Conservation (phyloP, 2,329 filamentous ascomycete genomes). For the Stenocarpella maydis region DNA sequence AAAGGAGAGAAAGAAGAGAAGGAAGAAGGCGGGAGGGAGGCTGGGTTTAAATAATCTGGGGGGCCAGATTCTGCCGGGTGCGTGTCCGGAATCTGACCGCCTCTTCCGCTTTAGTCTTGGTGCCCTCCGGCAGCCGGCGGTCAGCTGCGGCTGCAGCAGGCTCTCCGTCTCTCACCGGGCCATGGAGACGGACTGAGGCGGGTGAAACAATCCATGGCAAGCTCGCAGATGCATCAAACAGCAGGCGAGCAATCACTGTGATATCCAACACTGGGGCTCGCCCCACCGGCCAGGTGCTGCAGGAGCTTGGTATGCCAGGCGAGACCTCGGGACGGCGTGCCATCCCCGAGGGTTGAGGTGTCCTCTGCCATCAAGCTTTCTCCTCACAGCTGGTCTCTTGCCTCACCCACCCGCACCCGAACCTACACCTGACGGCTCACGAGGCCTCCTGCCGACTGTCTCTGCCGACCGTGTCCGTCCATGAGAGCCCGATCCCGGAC, state of each 20-base stretch:
- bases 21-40: conserved; percentile 19
- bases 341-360: not conserved
- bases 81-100: conserved; percentile 1
- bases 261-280: not conserved
- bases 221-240: not conserved
- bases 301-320: not conserved
- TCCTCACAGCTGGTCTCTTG: not conserved
- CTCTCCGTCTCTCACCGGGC: no score
- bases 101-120: not conserved
- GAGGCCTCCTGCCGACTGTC: not conserved
- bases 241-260: not conserved
- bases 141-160: not conserved
- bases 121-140: not conserved
- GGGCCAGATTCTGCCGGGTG: conserved; percentile 18
- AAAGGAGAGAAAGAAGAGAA: not conserved
- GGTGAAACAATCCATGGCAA: not conserved
- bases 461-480: not conserved
- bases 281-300: not conserved
- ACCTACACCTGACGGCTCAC: not conserved
- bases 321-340: not conserved
- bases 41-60: conserved; percentile 23
- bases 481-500: no score
- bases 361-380: not conserved
- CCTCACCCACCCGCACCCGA: not conserved
- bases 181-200: not conserved